Conservation (phyloP, 202 grass and related monocot species). For the Zizania palustris region DNA sequence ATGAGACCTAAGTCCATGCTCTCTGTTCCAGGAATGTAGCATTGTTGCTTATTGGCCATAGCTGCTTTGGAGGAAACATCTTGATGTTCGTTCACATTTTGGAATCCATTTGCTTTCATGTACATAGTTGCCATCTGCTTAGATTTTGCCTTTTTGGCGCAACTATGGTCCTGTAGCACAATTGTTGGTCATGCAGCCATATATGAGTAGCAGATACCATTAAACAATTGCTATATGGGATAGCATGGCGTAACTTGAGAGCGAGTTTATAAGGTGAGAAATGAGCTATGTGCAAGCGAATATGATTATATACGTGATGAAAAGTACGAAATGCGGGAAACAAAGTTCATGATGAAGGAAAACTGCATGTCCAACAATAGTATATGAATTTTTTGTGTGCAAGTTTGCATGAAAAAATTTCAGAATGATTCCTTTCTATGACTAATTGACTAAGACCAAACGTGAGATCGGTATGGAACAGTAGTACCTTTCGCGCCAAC, state of each 20-base stretch:
- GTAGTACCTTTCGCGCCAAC: slow-evolving; percentile 41
- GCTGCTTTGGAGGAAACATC: slow-evolving; percentile 32
- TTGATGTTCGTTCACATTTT: slow-evolving; percentile 14
- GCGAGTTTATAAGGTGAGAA: background rate
- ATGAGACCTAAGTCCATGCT: slow-evolving; percentile 38
- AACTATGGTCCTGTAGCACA: no score
- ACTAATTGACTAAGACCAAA: background rate
- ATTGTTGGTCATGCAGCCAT: background rate
- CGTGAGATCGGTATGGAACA: background rate
- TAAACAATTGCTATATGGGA: slow-evolving; percentile 1
- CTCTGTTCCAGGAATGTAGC: slow-evolving; percentile 12
- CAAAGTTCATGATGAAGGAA: slow-evolving; percentile 2
- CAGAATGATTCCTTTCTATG: background rate
- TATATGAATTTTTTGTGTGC: background rate
- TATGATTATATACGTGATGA: background rate
- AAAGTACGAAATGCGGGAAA: background rate
- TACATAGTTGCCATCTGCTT: slow-evolving; percentile 8
- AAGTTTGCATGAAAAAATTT: background rate
- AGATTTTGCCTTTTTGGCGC: background rate
- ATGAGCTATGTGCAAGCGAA: background rate
- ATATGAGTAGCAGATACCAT: background rate
- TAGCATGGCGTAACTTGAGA: background rate
- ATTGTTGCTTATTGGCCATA: slow-evolving; percentile 14
- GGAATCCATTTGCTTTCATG: background rate
- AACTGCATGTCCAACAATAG: background rate